These are phyloP conservation scores for Mariannaea sp. DNA, from an alignment of 2,329 filamentous ascomycete genomes.

Conservation along the genomic window DNA sequence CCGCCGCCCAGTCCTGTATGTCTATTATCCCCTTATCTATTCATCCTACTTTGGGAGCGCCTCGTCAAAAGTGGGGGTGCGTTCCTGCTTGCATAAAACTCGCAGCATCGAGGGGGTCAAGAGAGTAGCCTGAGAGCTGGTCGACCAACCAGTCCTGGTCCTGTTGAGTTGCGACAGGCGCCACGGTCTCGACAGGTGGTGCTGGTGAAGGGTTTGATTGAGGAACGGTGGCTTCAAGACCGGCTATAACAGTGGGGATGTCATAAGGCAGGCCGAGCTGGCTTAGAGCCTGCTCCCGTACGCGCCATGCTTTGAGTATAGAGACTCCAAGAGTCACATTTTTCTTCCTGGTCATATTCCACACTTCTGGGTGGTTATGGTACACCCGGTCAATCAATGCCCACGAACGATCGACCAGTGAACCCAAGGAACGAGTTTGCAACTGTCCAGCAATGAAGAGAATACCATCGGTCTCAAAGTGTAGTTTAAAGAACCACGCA, in stretches of 20 bases:
- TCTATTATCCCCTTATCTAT: not conserved
- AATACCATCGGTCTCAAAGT: constrained; percentile 16
- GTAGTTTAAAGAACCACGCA: constrained; percentile 8
- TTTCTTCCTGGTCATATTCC: constrained; percentile 11
- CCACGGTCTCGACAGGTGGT: not conserved
- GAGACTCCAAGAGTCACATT: not conserved
- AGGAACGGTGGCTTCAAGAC: not conserved
- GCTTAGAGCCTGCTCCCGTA: constrained; percentile 4
- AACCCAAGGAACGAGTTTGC: constrained; percentile 3
- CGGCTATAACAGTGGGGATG: not conserved
- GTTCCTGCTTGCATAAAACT: not conserved
- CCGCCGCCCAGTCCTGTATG: no score
- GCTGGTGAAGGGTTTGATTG: constrained; percentile 8
- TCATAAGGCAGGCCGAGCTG: constrained; percentile 3
- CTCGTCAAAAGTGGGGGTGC: not conserved
- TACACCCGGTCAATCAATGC: constrained; percentile 11
- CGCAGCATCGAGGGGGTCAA: constrained; percentile 5
- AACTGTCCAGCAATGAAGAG: constrained; percentile 14
- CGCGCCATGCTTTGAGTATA: constrained; percentile 12
- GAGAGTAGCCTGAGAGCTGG: constrained; percentile 2
- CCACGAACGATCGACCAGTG: constrained; percentile 15
- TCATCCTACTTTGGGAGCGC: no score
- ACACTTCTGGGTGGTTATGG: constrained; percentile 8
- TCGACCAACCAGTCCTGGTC: constrained; percentile 10
- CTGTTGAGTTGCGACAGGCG: no score